Conservation (phyloP, 1,139 yeast genomes). For the Insectozyma bohioensis region DNA sequence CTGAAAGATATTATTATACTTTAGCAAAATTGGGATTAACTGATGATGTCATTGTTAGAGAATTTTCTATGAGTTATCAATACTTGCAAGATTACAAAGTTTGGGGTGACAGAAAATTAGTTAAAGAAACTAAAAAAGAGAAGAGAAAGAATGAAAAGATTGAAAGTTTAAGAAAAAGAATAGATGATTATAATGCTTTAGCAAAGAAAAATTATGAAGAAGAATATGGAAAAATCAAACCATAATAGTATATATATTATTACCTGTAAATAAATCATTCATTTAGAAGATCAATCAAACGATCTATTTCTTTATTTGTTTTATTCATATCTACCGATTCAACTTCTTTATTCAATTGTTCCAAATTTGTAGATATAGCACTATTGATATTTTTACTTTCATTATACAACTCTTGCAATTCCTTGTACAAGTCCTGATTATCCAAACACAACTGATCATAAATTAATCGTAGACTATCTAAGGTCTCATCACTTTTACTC, state of each 20-base stretch:
- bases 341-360: slow-evolving; percentile 28
- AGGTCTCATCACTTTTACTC: slow-evolving; percentile 23
- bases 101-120: slow-evolving; percentile 63
- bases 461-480: slow-evolving; percentile 34
- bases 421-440: slow-evolving; percentile 29
- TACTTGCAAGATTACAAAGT: slow-evolving; percentile 85
- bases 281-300: slow-evolving; percentile 3
- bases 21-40: slow-evolving; percentile 84
- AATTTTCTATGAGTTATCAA: slow-evolving; percentile 80
- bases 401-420: slow-evolving; percentile 22
- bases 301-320: slow-evolving; percentile 3
- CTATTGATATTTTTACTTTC: slow-evolving; percentile 23
- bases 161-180: slow-evolving; percentile 42
- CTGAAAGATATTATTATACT: slow-evolving; percentile 81
- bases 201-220: slow-evolving; percentile 39
- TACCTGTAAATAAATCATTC: not conserved
- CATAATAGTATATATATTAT: not conserved
- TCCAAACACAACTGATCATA: slow-evolving; percentile 38
- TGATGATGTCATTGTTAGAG: slow-evolving; percentile 74
- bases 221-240: slow-evolving; percentile 3
- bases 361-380: slow-evolving; percentile 24
- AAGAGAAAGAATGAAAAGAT: slow-evolving; percentile 34
- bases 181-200: slow-evolving; percentile 38
- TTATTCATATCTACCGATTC: not conserved
- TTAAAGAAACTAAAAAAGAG: slow-evolving; percentile 37